Conservation (phyloP, 1,139 yeast genomes). For the Suhomyces wounanorum region DNA sequence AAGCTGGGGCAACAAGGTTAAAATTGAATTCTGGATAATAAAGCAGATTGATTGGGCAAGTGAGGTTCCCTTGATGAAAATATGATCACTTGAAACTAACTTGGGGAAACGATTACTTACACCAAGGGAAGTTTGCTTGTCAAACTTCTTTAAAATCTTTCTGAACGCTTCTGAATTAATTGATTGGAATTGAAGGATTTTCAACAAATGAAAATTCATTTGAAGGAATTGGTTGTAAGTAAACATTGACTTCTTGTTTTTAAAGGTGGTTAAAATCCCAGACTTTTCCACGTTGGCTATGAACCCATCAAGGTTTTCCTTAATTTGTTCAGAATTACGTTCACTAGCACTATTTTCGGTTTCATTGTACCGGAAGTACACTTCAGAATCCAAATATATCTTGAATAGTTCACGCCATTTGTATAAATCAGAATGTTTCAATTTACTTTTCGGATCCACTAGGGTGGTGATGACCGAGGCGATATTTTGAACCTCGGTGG, state of each 20-base stretch:
- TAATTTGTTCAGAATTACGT: conserved; percentile 37
- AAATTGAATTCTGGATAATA: conserved; percentile 54
- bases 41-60: conserved; percentile 57
- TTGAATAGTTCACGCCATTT: conserved; percentile 73
- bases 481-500: conserved; percentile 44
- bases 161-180: conserved; percentile 64
- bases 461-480: conserved; percentile 41
- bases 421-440: conserved; percentile 57
- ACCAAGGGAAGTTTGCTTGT: conserved; percentile 65
- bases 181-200: conserved; percentile 61
- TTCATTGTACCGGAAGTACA: conserved; percentile 62
- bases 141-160: conserved; percentile 73
- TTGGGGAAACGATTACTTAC: conserved; percentile 51
- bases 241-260: conserved; percentile 46
- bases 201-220: conserved; percentile 56
- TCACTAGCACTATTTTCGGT: conserved; percentile 41
- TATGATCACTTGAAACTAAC: conserved; percentile 47
- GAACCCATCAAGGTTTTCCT: conserved; percentile 46
- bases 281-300: conserved; percentile 43
- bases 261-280: conserved; percentile 46
- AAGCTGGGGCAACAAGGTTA: conserved; percentile 65
- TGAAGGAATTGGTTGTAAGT: conserved; percentile 54
- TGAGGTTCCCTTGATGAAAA: conserved; percentile 49
- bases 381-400: conserved; percentile 64
- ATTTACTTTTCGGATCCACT: conserved; percentile 37